Evolutionary conservation across 75 land plant species (phyloP).

Genomic region (Picea glauca): DNA sequence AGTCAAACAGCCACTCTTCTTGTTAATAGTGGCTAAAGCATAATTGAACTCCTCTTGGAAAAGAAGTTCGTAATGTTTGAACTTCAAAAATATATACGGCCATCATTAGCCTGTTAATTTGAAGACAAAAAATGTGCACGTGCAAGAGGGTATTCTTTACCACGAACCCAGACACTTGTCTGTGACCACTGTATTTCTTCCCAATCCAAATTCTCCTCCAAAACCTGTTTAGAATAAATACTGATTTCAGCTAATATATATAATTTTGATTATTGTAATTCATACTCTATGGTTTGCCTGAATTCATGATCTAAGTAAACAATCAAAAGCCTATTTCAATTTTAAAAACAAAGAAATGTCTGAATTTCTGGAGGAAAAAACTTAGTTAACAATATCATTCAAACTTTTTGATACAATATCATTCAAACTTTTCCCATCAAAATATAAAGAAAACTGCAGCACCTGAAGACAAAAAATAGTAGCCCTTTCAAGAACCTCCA

Average conservation of each 20-base stretch:
- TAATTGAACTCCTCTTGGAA: not conserved
- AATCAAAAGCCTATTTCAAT: not conserved
- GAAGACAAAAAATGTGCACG: conserved; percentile 79
- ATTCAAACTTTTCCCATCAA: too few relatives aligned
- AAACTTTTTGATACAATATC: too few relatives aligned
- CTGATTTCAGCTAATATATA: not conserved
- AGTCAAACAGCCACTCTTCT: not conserved
- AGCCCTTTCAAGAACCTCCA: not conserved
- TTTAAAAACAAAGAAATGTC: not conserved
- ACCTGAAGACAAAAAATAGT: not conserved
- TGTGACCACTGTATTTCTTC: conserved; percentile 94
- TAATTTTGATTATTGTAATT: too few relatives aligned
- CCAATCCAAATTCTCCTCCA: conserved; percentile 79
- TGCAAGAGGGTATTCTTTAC: conserved; percentile 72
- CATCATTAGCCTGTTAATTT: conserved; percentile 13
- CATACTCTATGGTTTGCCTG: too few relatives aligned
- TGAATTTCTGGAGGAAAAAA: not conserved
- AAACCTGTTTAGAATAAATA: conserved; percentile 36
- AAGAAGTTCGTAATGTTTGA: not conserved
- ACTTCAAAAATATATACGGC: not conserved
- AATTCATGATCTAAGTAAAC: not conserved
- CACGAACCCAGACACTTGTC: conserved; percentile 84
- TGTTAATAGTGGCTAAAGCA: not conserved
- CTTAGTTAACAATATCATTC: not conserved
- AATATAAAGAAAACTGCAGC: not conserved